A percentile compares a stretch with the other conserved stretches of the same genome.
phyloP scores from a whole-genome alignment of 257 asterid genomes.

The Solanum medicagineum region DNA sequence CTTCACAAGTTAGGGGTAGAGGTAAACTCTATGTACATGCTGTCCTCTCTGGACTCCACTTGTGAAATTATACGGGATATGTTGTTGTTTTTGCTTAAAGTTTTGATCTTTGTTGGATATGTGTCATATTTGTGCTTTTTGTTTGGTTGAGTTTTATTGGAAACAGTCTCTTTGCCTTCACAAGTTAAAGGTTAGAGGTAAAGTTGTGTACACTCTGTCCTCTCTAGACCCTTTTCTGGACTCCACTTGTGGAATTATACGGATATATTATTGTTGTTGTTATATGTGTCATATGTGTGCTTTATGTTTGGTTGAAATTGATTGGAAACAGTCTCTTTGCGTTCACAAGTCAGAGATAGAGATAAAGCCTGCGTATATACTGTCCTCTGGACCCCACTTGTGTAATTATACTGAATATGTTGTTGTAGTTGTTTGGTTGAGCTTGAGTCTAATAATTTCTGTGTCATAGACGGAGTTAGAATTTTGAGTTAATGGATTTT shows the following conservation, averaged over 20 bases:
- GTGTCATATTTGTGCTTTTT: neutral
- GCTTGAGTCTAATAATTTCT: neutral
- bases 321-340: no score
- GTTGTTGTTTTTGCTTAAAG: neutral
- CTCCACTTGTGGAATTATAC: neutral
- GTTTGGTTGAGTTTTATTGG: neutral
- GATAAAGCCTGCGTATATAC: no score
- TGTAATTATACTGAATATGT: no score
- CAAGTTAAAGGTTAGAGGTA: neutral
- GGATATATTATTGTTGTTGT: neutral
- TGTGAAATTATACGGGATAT: neutral
- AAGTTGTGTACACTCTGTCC: no score
- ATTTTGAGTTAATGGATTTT: neutral
- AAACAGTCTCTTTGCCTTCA: neutral
- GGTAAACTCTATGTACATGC: no score
- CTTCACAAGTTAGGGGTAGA: no score
- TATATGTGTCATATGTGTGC: no score
- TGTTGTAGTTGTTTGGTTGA: neutral
- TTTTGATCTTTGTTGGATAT: neutral
- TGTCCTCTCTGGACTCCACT: neutral
- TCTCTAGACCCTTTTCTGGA: rapidly evolving
- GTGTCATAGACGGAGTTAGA: neutral
- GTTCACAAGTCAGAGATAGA: no score
- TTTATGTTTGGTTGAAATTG: no score
- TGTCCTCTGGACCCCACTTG: no score